Evolutionary conservation across 2,329 filamentous ascomycete genomes (phyloP), one percentile per base, ranked within the genome.

Genomic region (Aspergillus aculeatus): DNA sequence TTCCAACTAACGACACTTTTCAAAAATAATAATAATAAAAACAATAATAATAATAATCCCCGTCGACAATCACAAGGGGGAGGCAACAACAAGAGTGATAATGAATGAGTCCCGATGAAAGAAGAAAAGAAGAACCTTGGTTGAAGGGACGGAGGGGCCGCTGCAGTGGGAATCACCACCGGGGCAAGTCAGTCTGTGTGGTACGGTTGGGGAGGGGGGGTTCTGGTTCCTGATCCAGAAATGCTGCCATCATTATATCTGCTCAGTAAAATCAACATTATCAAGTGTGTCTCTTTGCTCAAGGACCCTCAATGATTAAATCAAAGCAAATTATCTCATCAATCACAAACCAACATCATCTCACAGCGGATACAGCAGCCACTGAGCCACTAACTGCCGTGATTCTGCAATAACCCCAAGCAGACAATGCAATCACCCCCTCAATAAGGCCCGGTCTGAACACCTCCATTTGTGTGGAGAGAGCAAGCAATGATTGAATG

Each of bases 81-180:
- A n/a, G 16, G 38, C 16, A 41, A n/a, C 14, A 41, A n/a, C 7
- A 7, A 12, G 14, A 41, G n/a, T 4, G 5, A 41, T n/a, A 14
- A 44, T 9, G 16, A 16, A 19, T 9, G 16, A 16, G 9, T 9
- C 26, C 26, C 6, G 26, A 29, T 10, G 26, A 44, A 51, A 49
- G 38, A 57, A 24, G 50, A 58, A 44, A 51, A 49, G 38, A 57
- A 24, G 50, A 58, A 62, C 59, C 59, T 59, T 62, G 59, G 59
- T 61, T 58, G 29, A 41, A n/a, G 44, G 9, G 35, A 44, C 32
- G 32, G 32, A 44, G 51, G 51, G 19, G 51, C 51, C 51, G 51
- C 51, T 23, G n/a, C 16, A 54, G 32, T 16, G 50, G 14, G 23
- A 21, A 52, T 21, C 32, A 54, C 16, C 31, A 21, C 50, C 32